Evolutionary conservation across 495 filamentous ascomycete genomes (phyloP), one percentile per base, ranked within the genome.

Genomic region (Podospora conica): DNA sequence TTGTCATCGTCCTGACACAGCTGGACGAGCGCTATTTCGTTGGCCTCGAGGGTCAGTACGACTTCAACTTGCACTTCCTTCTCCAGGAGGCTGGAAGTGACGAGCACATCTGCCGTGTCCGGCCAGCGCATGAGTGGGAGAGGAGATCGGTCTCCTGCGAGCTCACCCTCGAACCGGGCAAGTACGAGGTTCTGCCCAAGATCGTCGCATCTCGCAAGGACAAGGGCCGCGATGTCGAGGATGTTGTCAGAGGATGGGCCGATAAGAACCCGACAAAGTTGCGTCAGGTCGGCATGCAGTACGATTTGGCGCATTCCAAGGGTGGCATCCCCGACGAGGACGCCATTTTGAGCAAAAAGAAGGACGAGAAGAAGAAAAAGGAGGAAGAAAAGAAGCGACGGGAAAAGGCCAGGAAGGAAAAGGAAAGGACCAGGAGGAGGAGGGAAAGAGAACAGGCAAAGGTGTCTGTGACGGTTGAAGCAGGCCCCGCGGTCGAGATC

Each of bases 1-100:
- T 88, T 0, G 85, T 92, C 33, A 83, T 93, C 58, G 86, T 90
- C n/a, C 76, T 93, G 20, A 86, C 82, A 9, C 53, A 72, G 71
- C 73, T 91, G 12, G 90, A 93, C 70, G 79, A 84, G 15, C 85
- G 90, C 12, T 93, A 91, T 70, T 93, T 89, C 78, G 77, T 77
- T 65, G 90, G 89, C 1, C 79, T 93, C 2, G 77, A 82, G 48
- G 91, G 90, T 18, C 84, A 90, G 71, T 93, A 91, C 64, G 71
- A 73, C 11, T 93, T 90, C 73, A 68, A 82, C 3, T 78, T 92
- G 10, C 86, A 91, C 65, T 93, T 92, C 77, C 81, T 90, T 12
- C 76, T 93, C 0, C 84, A 92, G 61, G 88, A 86, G 70, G 84
- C 88, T 22, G 87, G 83, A 27, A 83, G 90, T 60, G 76, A 87